These are phyloP conservation scores for Pestalotiopsis sp. DNA, from an alignment of 2,329 filamentous ascomycete species.

Conservation along the genomic window DNA sequence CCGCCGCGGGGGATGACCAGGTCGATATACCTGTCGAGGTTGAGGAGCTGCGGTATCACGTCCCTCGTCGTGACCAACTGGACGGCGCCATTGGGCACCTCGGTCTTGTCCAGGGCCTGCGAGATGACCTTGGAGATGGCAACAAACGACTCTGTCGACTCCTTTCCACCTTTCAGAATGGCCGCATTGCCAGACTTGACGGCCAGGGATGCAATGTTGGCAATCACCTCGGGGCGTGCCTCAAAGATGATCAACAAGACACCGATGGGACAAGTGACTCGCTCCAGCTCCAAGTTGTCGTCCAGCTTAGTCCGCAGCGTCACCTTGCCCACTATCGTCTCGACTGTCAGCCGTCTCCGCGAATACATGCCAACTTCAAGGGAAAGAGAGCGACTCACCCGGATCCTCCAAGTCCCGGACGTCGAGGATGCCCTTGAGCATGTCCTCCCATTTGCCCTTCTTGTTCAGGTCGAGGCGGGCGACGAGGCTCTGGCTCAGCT, in stretches of 20 bases:
- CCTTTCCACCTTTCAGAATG: slow-evolving; percentile 95
- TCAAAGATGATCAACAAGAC: slow-evolving; percentile 99
- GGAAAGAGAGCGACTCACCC: slow-evolving; percentile 53
- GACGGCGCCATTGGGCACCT: slow-evolving; percentile 83
- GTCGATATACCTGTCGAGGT: slow-evolving; percentile 85
- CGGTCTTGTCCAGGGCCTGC: slow-evolving; percentile 69
- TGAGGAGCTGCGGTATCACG: slow-evolving; percentile 84
- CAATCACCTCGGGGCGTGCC: slow-evolving; percentile 95
- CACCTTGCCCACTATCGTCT: slow-evolving; percentile 72
- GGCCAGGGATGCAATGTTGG: slow-evolving; percentile 93
- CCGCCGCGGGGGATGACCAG: slow-evolving; percentile 91
- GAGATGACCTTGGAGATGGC: slow-evolving; percentile 88
- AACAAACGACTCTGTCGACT: slow-evolving; percentile 93
- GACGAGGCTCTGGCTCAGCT: slow-evolving; percentile 79
- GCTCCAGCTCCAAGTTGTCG: slow-evolving; percentile 81
- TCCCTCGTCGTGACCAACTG: slow-evolving; percentile 95
- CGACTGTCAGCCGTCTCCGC: not conserved
- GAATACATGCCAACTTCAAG: not conserved
- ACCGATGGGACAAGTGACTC: slow-evolving; percentile 91
- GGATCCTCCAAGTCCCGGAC: slow-evolving; percentile 85
- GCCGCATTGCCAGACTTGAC: slow-evolving; percentile 98
- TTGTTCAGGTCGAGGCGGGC: slow-evolving; percentile 86
- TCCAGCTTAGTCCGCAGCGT: slow-evolving; percentile 85
- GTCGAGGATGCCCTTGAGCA: slow-evolving; percentile 93
- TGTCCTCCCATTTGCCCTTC: slow-evolving; percentile 94